These are phyloP conservation scores for Verticillium isaacii DNA, from an alignment of 2,329 filamentous ascomycete genomes.

Conservation along the genomic window DNA sequence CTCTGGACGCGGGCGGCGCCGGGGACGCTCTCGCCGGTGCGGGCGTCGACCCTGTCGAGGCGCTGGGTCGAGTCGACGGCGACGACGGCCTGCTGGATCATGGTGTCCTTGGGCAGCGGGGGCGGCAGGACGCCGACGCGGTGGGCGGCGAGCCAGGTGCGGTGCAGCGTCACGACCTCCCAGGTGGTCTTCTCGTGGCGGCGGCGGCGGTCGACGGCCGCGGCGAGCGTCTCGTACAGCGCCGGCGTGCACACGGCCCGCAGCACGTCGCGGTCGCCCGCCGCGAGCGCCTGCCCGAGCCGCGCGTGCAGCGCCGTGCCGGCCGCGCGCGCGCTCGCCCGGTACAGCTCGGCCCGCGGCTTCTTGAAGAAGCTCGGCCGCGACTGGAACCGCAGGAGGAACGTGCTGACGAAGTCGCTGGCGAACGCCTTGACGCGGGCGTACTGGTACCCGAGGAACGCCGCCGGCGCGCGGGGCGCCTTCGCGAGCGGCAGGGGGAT, in stretches of 20 bases:
- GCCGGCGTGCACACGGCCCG: constrained; percentile 48
- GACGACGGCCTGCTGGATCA: constrained; percentile 57
- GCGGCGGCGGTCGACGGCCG: constrained; percentile 48
- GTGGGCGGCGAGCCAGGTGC: constrained; percentile 50
- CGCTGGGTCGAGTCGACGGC: constrained; percentile 53
- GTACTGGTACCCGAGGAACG: constrained; percentile 31
- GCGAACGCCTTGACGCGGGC: constrained; percentile 28
- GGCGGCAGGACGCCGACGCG: constrained; percentile 43
- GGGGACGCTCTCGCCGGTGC: constrained; percentile 32
- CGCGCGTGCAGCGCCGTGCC: constrained; percentile 56
- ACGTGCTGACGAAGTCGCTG: constrained; percentile 25
- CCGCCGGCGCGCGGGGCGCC: constrained; percentile 21
- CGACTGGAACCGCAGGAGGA: constrained; percentile 38
- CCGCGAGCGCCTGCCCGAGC: constrained; percentile 58
- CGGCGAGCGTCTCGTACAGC: constrained; percentile 45
- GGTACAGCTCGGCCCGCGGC: constrained; percentile 38
- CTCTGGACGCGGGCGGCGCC: constrained; percentile 46
- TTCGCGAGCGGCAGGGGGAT: constrained; percentile 34
- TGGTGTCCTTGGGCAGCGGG: constrained; percentile 28
- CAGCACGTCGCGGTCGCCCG: constrained; percentile 48
- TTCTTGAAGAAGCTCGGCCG: constrained; percentile 36
- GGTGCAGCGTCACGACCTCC: constrained; percentile 49
- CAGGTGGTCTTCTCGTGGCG: constrained; percentile 41
- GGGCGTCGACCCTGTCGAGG: constrained; percentile 34
- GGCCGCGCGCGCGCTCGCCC: constrained; percentile 38